Evolutionary conservation across 2,329 filamentous ascomycete genomes (phyloP).

Genomic region (Orbilia ellipsospora): DNA sequence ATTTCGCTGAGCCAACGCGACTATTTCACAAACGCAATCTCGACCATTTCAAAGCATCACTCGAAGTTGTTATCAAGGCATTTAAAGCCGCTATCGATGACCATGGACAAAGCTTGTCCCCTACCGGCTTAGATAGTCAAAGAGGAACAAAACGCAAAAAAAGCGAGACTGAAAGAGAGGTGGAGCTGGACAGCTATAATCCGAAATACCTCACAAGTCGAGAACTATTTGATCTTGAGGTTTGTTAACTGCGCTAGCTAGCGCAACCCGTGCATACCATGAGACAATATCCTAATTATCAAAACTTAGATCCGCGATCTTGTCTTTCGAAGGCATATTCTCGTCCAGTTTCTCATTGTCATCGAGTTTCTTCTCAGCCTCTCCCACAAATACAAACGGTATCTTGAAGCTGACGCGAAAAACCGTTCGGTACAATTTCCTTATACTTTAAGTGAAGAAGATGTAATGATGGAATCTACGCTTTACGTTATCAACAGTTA

Average conservation of each 20-base stretch:
- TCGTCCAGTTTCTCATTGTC: slow-evolving; percentile 93
- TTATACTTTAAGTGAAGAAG: slow-evolving; percentile 79
- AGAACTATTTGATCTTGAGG: slow-evolving; percentile 95
- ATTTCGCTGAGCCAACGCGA: slow-evolving; percentile 87
- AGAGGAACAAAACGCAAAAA: slow-evolving; percentile 56
- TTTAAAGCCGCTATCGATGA: slow-evolving; percentile 47
- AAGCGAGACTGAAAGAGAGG: slow-evolving; percentile 63
- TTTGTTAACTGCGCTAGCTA: slow-evolving; percentile 62
- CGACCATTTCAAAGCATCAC: slow-evolving; percentile 71
- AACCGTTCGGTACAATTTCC: slow-evolving; percentile 86
- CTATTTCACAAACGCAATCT: slow-evolving; percentile 80
- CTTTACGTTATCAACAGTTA: too few relatives aligned
- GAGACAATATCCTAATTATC: not conserved
- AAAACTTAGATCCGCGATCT: slow-evolving; percentile 81
- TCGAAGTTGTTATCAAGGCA: slow-evolving; percentile 64
- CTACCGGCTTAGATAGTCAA: slow-evolving; percentile 21
- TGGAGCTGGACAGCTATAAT: slow-evolving; percentile 82
- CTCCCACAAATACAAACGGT: slow-evolving; percentile 80
- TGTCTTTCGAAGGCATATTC: slow-evolving; percentile 90
- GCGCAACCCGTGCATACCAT: not conserved
- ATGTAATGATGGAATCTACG: slow-evolving; percentile 68
- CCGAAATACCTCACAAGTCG: slow-evolving; percentile 98
- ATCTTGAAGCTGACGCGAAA: slow-evolving; percentile 72
- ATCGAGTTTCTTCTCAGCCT: slow-evolving; percentile 95
- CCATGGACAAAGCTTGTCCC: slow-evolving; percentile 35